Conservation (phyloP, 75 land plant genomes). For the Larix kaempferi region DNA sequence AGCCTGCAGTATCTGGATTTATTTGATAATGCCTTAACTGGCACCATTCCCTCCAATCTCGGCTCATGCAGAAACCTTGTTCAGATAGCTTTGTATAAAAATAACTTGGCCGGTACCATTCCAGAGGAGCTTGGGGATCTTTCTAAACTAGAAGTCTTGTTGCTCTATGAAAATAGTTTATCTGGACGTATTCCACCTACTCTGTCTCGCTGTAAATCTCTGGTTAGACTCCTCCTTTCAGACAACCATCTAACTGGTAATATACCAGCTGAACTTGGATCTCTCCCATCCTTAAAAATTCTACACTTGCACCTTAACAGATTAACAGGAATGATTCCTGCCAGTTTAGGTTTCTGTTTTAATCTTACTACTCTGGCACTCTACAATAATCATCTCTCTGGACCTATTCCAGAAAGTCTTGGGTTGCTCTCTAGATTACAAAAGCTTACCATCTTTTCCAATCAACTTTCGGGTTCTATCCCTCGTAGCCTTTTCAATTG, state of each 20-base stretch:
- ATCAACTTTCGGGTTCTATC: conserved; percentile 46
- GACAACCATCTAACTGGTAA: conserved; percentile 51
- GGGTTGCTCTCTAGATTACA: conserved; percentile 44
- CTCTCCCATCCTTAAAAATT: conserved; percentile 37
- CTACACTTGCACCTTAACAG: conserved; percentile 49
- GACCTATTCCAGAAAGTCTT: conserved; percentile 44
- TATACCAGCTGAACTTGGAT: conserved; percentile 51
- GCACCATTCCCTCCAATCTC: conserved; percentile 49
- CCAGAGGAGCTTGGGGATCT: conserved; percentile 41
- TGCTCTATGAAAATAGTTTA: conserved; percentile 43
- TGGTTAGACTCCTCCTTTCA: conserved; percentile 47
- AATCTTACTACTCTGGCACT: conserved; percentile 45
- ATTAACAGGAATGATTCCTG: conserved; percentile 55
- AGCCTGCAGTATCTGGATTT: conserved; percentile 31
- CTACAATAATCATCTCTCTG: conserved; percentile 46
- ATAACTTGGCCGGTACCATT: conserved; percentile 44
- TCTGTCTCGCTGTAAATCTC: conserved; percentile 28
- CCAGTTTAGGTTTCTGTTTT: conserved; percentile 37
- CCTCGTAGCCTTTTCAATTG: conserved; percentile 49
- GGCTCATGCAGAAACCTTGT: conserved; percentile 32
- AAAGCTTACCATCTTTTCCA: conserved; percentile 31
- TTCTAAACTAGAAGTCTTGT: conserved; percentile 22
- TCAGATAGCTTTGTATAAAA: conserved; percentile 26
- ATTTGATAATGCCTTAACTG: conserved; percentile 38
- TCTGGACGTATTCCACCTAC: conserved; percentile 44